Conservation (phyloP, 169 alveolate genomes). For the Miamiensis avidus region DNA sequence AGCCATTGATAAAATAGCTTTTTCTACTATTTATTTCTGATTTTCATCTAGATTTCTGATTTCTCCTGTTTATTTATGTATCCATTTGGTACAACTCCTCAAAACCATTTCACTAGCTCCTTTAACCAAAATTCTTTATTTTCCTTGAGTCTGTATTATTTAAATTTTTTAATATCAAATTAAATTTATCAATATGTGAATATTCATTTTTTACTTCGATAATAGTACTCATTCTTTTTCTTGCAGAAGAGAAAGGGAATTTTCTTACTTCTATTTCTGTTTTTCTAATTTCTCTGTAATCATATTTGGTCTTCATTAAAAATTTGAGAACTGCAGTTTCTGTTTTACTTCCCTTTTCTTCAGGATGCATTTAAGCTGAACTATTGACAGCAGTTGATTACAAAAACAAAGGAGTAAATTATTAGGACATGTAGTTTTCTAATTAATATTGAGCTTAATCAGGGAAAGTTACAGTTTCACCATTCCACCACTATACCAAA, state of each 20-base stretch:
- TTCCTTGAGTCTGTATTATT: constrained; percentile 51
- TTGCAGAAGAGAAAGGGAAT: constrained; percentile 73
- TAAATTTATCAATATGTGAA: constrained; percentile 51
- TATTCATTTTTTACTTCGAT: constrained; percentile 31
- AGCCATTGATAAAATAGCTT: constrained; percentile 72
- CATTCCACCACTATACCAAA: constrained; percentile 36
- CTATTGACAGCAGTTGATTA: constrained; percentile 29
- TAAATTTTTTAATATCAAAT: constrained; percentile 69
- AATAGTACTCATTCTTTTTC: constrained; percentile 85
- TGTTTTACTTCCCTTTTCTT: constrained; percentile 45
- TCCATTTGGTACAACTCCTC: constrained; percentile 52
- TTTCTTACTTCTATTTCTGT: constrained; percentile 15
- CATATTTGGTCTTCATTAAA: constrained; percentile 33
- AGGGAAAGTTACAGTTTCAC: constrained; percentile 15
- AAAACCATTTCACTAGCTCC: constrained; percentile 71
- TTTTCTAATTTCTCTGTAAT: constrained; percentile 40
- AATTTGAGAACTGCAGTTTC: constrained; percentile 46
- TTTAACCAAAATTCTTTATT: constrained; percentile 53
- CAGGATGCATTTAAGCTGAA: constrained; percentile 42
- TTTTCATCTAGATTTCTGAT: constrained; percentile 52
- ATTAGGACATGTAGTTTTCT: constrained; percentile 12
- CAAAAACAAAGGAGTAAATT: constrained; percentile 23
- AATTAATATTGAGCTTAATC: constrained; percentile 3
- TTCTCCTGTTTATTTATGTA: constrained; percentile 51
- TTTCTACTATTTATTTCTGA: constrained; percentile 41